phyloP scores from a whole-genome alignment of 2,329 filamentous ascomycete species.

The Penicillium rolfsii region DNA sequence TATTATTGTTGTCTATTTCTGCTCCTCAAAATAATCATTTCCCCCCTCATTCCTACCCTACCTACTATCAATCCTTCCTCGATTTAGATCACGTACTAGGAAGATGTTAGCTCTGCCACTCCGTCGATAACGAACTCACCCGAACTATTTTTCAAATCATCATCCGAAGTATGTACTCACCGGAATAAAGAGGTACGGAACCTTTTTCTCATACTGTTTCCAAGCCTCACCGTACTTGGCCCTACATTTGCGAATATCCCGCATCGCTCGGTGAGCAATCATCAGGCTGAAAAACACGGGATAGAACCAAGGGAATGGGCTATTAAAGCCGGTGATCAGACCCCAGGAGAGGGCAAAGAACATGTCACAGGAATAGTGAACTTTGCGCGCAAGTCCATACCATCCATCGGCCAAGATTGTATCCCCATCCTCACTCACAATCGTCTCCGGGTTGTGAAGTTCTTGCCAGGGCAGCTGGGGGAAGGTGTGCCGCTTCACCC shows the following conservation, averaged over 20 bases:
- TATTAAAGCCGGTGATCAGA: constrained; percentile 75
- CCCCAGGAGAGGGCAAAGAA: constrained; percentile 79
- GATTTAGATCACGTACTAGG: constrained; percentile 14
- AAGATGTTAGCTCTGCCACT: background rate
- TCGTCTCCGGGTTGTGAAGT: constrained; percentile 75
- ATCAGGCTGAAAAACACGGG: constrained; percentile 76
- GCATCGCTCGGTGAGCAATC: constrained; percentile 74
- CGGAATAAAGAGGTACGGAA: constrained; percentile 84
- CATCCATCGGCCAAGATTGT: constrained; percentile 81
- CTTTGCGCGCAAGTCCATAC: constrained; percentile 77
- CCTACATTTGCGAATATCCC: constrained; percentile 75
- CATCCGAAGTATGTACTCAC: constrained; percentile 41
- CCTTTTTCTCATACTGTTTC: constrained; percentile 75
- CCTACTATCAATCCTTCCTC: background rate
- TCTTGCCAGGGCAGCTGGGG: constrained; percentile 85
- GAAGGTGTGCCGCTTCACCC: constrained; percentile 72
- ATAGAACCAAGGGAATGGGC: constrained; percentile 88
- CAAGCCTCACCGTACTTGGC: constrained; percentile 79
- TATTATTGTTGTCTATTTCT: too few species aligned
- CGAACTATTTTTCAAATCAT: too few species aligned
- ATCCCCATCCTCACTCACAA: constrained; percentile 71
- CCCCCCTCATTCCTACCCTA: too few species aligned
- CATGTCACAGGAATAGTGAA: constrained; percentile 78
- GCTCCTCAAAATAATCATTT: too few species aligned
- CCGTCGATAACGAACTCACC: background rate